Base-by-base conservation (phyloP, 306 rosid genomes). In the Fragaria ananassa region DNA sequence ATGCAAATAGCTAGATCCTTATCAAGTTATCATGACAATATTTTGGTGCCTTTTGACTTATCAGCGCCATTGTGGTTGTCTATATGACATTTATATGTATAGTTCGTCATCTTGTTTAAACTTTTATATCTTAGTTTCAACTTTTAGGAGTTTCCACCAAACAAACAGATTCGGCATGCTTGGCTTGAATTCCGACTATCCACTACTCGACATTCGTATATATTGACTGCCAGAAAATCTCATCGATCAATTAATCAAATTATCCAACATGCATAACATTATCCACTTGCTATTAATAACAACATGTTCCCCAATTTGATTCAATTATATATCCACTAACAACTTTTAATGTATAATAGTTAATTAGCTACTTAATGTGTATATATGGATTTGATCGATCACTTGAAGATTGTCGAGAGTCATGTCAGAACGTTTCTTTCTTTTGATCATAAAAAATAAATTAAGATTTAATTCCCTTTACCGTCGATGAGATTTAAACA, bases 61-160 rank as follows among this genome's bases (percentile, higher is more conserved):
- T 72, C 51, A 54, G 4, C 23, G 13, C 64, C 31, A 35, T 35
- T 35, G 50, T 19, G 18, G 14, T 31, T 31, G 45, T 29, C 63
- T 18, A 8, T 8, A 49, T 31, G 42, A 25, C 17, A 18, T 41
- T 6, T 65, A 42, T 41, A 10, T 4, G 23, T 25, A 71, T 10
- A 11, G 47, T 71, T 71, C 35, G 25, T 53, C 75, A 53, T 17
- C 29, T 53, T 51, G 49, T 18, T 21, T 27, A n/a, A 10, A 71
- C 49, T 11, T 53, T 6, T 51, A 6, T 11, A n/a, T 2, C 21
- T 56, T 19, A 21, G 8, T 34, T 27, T 51, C n/a, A 34, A 51
- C 75, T 51, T 71, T 47, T 71, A 53, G 74, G 60, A 18, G 35
- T 31, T 10, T 53, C 68, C 54, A 56, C 54, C 39, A 39, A 53